Conservation (phyloP, 192 early-diverging fungal species). For the Coemansia sp. region DNA sequence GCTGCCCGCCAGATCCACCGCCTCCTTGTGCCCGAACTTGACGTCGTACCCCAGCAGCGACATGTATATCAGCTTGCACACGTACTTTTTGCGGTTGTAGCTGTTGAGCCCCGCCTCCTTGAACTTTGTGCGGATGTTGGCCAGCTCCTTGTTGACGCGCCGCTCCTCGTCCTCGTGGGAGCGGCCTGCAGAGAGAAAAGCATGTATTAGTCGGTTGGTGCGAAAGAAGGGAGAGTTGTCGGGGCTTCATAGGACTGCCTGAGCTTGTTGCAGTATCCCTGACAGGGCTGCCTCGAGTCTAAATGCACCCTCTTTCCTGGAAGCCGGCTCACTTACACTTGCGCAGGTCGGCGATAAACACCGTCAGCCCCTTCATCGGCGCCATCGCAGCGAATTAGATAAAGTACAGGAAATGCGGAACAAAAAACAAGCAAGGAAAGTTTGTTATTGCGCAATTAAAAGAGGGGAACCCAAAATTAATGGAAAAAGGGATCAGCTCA, state of each 20-base stretch:
- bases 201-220: neutral
- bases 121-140: constrained; percentile 98
- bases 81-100: constrained; percentile 99
- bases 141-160: constrained; percentile 98
- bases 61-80: constrained; percentile 99
- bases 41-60: constrained; percentile 98
- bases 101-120: constrained; percentile 89
- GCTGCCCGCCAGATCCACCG: constrained; percentile 86
- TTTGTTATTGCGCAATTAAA: too few species aligned
- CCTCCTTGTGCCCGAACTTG: constrained; percentile 97
- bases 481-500: constrained; percentile 15
- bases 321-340: constrained; percentile 74
- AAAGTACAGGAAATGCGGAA: neutral
- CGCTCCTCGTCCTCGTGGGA: constrained; percentile 96
- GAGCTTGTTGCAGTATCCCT: too few species aligned
- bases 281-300: too few species aligned
- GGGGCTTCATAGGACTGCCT: neutral
- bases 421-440: constrained; percentile 3
- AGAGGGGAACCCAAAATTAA: neutral
- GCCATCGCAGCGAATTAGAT: constrained; percentile 17
- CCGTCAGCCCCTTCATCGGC: constrained; percentile 87
- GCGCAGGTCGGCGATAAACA: constrained; percentile 96
- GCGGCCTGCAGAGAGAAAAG: constrained; percentile 60
- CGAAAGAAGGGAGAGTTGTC: neutral
- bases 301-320: too few species aligned